Evolutionary conservation across 805 yeast species (phyloP), one percentile per base, ranked within the genome.

Genomic region (Saturnispora kantuleensis): DNA sequence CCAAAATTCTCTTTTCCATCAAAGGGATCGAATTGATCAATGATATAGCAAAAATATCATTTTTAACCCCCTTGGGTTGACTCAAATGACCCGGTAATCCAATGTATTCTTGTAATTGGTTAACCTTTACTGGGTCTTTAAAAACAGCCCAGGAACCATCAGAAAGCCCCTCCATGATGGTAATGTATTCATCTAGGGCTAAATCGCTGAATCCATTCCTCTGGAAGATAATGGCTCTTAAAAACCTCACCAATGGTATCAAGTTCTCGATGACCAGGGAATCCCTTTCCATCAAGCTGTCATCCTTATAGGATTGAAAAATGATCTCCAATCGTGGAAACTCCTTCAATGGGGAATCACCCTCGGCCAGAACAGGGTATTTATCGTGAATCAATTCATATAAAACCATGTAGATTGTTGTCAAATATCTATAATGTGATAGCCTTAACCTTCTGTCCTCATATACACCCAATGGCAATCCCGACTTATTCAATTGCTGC

Each of bases 211-310:
- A 62, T 4, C 70, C 69, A 10, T 54, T 50, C 12, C 56, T 47
- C 41, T 73, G 78, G 47, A 62, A 58, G 42, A 63, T 60, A 3
- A 65, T 38, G 1, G 68, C 79, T 39, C 66, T 62, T 15, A 73
- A 47, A 47, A 68, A 71, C 28, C 61, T 62, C 4, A 70, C 53
- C 32, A 58, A 55, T 2, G 74, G 68, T 4, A 68, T 47, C 16
- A 72, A 46, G 21, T 57, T 55, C 39, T 62, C 64, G 47, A 64
- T 68, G 21, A 63, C 53, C n/a, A 57, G 47, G 42, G 66, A 50
- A 41, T 73, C 76, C 47, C 66, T 70, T 2, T 60, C 59, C 2
- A 69, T 59, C 42, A 68, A 66, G 17, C 49, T 48, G 3, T 67
- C 66, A 1, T 54, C 38, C 43, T 69, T 67, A 21, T 5, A 6